phyloP scores from a whole-genome alignment of 768 basidiomycete species.

The Phaeotremella skinneri region DNA sequence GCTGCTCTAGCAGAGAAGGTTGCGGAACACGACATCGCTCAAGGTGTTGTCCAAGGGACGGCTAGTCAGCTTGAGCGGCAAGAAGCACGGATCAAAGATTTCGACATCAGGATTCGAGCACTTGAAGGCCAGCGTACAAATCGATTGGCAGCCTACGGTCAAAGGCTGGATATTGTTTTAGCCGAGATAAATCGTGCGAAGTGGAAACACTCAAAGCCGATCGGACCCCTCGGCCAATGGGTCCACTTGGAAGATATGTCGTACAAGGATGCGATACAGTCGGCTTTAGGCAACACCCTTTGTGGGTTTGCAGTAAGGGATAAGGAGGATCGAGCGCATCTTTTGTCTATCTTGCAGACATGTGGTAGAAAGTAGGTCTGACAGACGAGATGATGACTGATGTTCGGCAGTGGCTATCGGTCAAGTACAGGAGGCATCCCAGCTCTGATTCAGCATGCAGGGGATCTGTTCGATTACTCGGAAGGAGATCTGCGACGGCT shows the following conservation, averaged over 20 bases:
- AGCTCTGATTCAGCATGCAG: constrained; percentile 54
- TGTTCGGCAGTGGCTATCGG: constrained; percentile 15
- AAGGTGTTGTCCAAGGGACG: neutral
- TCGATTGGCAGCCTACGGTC: constrained; percentile 45
- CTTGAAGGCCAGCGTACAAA: constrained; percentile 20
- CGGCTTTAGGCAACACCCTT: constrained; percentile 61
- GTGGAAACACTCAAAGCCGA: constrained; percentile 42
- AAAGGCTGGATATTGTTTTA: constrained; percentile 32
- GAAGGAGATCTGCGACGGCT: constrained; percentile 65
- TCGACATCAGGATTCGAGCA: constrained; percentile 8
- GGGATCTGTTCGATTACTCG: constrained; percentile 77
- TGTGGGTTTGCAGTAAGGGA: constrained; percentile 74
- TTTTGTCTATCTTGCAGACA: constrained; percentile 59
- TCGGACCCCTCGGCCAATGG: constrained; percentile 69
- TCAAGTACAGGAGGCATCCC: constrained; percentile 25
- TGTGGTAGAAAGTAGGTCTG: constrained; percentile 9
- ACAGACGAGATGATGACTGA: neutral
- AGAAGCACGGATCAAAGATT: neutral
- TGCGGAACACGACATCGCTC: neutral
- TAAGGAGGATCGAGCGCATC: constrained; percentile 59
- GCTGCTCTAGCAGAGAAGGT: neutral
- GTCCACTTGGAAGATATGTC: constrained; percentile 69
- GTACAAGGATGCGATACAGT: constrained; percentile 69
- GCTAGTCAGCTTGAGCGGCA: neutral
- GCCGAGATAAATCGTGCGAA: constrained; percentile 39